Evolutionary conservation across 176 grass and related monocot species (phyloP).

Genomic region (Aegilops longissima): DNA sequence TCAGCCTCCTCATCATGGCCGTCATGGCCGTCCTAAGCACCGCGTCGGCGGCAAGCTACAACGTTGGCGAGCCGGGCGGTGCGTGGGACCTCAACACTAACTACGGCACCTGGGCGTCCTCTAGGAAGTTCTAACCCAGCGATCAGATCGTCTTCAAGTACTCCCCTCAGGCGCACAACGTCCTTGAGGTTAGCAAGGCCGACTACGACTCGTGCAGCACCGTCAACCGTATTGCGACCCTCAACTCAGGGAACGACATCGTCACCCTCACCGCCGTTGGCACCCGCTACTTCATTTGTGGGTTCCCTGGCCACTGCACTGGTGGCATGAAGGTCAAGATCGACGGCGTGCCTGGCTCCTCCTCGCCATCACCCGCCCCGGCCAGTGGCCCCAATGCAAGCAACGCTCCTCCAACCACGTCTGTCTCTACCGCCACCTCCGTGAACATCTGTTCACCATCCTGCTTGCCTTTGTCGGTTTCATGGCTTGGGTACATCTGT

Average conservation of each 20-base stretch:
- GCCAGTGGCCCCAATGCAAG: not conserved
- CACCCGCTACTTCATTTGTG: not conserved
- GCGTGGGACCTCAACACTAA: not conserved
- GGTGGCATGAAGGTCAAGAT: conserved; percentile 51
- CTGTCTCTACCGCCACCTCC: not conserved
- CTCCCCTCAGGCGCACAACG: not conserved
- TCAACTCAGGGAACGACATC: conserved; percentile 29
- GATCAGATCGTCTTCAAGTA: conserved; percentile 57
- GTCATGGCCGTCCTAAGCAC: conserved; percentile 17
- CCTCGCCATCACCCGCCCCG: not conserved
- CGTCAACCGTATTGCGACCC: conserved; percentile 12
- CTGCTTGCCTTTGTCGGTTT: not conserved
- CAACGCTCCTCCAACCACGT: not conserved
- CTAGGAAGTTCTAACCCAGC: conserved; percentile 39
- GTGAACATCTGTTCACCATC: not conserved
- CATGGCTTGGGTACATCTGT: conserved; percentile 14
- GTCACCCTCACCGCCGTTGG: conserved; percentile 19
- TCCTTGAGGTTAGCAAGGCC: conserved; percentile 42
- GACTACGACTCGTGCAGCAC: conserved; percentile 44
- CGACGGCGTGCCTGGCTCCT: not conserved
- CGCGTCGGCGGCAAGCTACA: conserved; percentile 45
- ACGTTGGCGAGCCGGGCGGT: conserved; percentile 38
- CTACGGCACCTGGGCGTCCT: conserved; percentile 30
- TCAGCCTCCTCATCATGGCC: not conserved
- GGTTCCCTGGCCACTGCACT: conserved; percentile 36